phyloP scores from a whole-genome alignment of 2,329 filamentous ascomycete species.

The Chaetothyriales sp. region DNA sequence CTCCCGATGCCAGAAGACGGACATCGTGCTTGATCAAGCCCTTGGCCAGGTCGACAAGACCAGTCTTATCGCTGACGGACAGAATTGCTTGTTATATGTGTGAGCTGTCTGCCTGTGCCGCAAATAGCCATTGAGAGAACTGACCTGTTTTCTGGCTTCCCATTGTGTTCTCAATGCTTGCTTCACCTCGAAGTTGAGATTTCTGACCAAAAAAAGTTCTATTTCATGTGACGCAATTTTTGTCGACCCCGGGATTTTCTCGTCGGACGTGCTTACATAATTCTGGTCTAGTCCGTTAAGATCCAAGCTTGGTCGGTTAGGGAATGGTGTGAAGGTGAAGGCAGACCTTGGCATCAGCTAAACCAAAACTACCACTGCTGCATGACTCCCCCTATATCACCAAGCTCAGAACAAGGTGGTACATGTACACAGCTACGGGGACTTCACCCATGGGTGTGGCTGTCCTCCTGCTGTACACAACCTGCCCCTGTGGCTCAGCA shows the following conservation, averaged over 20 bases:
- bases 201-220: not conserved
- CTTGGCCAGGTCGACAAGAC: slow-evolving; percentile 80
- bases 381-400: too few relatives aligned
- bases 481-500: not conserved
- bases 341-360: too few relatives aligned
- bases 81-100: slow-evolving; percentile 53
- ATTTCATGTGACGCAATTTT: not conserved
- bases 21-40: slow-evolving; percentile 79
- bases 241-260: too few relatives aligned
- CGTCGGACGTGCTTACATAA: too few relatives aligned
- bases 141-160: slow-evolving; percentile 12
- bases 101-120: not conserved
- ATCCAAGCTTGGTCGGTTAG: too few relatives aligned
- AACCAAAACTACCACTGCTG: too few relatives aligned
- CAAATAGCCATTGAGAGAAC: slow-evolving; percentile 2
- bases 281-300: not conserved
- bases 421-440: not conserved
- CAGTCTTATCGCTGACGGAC: slow-evolving; percentile 98
- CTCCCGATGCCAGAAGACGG: slow-evolving; percentile 82
- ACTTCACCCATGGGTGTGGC: not conserved
- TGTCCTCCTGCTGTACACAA: not conserved
- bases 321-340: too few relatives aligned
- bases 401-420: not conserved
- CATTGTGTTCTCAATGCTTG: not conserved
- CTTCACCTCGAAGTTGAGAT: not conserved